These are phyloP conservation scores for Eucalyptus camaldulensis DNA, from an alignment of 345 rosid genomes.

Conservation along the genomic window DNA sequence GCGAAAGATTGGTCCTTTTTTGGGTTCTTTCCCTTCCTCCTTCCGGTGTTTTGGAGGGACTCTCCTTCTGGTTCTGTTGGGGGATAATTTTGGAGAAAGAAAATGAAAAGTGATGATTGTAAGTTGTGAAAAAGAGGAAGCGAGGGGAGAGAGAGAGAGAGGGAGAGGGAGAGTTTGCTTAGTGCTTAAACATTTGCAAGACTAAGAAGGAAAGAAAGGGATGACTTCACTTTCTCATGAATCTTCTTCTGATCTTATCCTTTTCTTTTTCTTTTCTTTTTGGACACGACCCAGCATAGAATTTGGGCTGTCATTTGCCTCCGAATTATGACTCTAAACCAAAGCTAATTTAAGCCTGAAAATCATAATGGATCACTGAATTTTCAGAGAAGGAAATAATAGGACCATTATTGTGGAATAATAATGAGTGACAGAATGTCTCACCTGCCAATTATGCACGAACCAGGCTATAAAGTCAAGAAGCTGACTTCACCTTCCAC, in stretches of 20 bases:
- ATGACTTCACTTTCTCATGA: conserved; percentile 9
- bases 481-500: background rate
- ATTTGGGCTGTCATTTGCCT: background rate
- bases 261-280: background rate
- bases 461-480: background rate
- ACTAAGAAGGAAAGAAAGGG: conserved; percentile 29
- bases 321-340: background rate
- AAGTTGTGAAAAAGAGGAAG: background rate
- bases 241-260: background rate
- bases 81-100: background rate
- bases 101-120: conserved; percentile 1
- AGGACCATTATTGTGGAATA: background rate
- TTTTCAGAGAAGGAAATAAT: background rate
- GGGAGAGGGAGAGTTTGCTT: background rate
- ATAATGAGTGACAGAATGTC: background rate
- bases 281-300: background rate
- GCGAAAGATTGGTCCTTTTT: background rate
- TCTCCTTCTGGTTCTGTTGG: background rate
- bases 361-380: background rate
- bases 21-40: conserved; percentile 2
- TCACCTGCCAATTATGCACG: background rate
- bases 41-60: background rate
- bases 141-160: background rate
- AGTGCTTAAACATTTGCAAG: conserved; percentile 11
- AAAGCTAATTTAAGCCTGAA: background rate